Evolutionary conservation across 1,284 basidiomycete genomes (phyloP).

Genomic region (Neolentinus lepideus): DNA sequence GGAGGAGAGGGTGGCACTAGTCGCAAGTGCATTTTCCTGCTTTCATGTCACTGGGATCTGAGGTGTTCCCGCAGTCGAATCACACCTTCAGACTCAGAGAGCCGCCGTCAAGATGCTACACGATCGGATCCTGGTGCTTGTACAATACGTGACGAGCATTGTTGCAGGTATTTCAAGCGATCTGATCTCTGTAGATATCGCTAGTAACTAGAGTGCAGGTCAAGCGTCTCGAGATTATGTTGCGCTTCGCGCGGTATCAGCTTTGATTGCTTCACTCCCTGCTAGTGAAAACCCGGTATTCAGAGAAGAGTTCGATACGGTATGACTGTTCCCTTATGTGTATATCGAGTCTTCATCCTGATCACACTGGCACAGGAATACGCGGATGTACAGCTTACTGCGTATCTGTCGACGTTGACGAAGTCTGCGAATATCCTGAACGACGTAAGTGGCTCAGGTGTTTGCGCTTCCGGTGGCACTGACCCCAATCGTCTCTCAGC

Average conservation of each 20-base stretch:
- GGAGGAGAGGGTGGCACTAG: slow-evolving; percentile 83
- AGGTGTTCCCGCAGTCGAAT: slow-evolving; percentile 57
- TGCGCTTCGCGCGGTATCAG: slow-evolving; percentile 77
- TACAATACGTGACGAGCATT: slow-evolving; percentile 75
- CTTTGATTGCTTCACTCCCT: slow-evolving; percentile 81
- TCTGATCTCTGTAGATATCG: background rate
- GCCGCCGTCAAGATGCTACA: slow-evolving; percentile 96
- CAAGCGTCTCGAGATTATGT: slow-evolving; percentile 68
- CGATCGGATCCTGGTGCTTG: slow-evolving; percentile 79
- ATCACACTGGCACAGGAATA: slow-evolving; percentile 65
- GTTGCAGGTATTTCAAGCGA: slow-evolving; percentile 49
- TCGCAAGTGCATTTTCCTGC: slow-evolving; percentile 36
- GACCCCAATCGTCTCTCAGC: slow-evolving; percentile 26
- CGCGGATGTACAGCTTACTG: slow-evolving; percentile 90
- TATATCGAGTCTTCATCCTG: slow-evolving; percentile 4
- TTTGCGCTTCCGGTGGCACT: slow-evolving; percentile 6
- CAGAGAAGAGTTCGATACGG: slow-evolving; percentile 80
- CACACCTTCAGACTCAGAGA: slow-evolving; percentile 84
- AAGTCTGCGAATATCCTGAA: slow-evolving; percentile 84
- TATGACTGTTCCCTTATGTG: slow-evolving; percentile 26
- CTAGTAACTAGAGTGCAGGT: slow-evolving; percentile 30
- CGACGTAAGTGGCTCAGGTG: slow-evolving; percentile 53
- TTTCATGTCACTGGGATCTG: background rate
- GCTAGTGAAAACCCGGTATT: slow-evolving; percentile 77
- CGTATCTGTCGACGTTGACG: slow-evolving; percentile 83